Evolutionary conservation across 2,329 filamentous ascomycete genomes (phyloP).

Genomic region (Diplodia sapinea): DNA sequence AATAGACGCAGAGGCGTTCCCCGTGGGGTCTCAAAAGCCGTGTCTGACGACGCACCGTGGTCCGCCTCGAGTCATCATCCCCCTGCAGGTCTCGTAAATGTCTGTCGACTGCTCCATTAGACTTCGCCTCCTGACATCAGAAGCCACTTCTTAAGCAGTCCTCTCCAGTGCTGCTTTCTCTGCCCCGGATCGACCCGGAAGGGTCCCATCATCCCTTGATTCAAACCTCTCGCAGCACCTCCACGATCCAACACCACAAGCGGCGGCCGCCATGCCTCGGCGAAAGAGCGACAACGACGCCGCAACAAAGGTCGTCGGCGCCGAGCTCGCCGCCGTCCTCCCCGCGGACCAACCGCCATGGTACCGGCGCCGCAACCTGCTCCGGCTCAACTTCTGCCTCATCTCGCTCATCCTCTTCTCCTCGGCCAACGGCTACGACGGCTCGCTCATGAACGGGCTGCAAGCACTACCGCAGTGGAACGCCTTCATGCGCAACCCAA

Average conservation of each 20-base stretch:
- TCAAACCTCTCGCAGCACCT: no score
- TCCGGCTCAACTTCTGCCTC: slow-evolving; percentile 3
- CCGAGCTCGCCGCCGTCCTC: neutral
- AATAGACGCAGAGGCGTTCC: no score
- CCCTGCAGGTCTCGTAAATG: no score
- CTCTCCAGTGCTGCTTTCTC: no score
- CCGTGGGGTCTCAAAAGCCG: no score
- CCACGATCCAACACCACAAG: neutral
- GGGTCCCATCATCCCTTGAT: no score
- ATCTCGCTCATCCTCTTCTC: neutral
- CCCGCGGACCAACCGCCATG: neutral
- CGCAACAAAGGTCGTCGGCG: neutral
- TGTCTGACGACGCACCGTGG: no score
- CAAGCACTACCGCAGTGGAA: slow-evolving; percentile 1
- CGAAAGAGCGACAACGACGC: neutral
- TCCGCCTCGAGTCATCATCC: no score
- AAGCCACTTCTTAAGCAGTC: no score
- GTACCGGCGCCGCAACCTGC: neutral
- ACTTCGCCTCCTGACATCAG: no score
- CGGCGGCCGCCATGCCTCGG: neutral
- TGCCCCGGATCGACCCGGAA: no score
- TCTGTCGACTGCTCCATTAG: no score
- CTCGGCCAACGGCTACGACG: slow-evolving; percentile 1
- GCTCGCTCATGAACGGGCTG: slow-evolving; percentile 9
- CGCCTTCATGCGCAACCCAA: slow-evolving; percentile 35